Conservation (phyloP, 306 rosid species). For the Prunus salicina region DNA sequence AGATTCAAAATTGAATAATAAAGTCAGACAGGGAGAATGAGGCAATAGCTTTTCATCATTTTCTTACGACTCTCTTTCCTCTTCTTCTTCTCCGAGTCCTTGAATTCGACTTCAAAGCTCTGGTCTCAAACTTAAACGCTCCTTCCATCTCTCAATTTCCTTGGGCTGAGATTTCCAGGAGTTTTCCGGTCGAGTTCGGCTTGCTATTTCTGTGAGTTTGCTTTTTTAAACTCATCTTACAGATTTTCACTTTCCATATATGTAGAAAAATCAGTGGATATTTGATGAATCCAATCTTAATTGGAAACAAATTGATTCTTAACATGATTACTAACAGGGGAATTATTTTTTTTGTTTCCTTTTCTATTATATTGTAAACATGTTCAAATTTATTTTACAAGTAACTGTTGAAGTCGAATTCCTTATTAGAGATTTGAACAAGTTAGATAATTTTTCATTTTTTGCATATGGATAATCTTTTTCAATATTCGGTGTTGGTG, state of each 20-base stretch:
- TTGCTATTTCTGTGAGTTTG: slow-evolving; percentile 17
- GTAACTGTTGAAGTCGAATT: background rate
- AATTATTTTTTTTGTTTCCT: background rate
- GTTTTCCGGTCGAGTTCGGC: slow-evolving; percentile 4
- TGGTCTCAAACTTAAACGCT: background rate
- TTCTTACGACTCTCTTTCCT: too few relatives aligned
- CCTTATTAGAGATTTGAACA: background rate
- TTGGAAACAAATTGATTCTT: background rate
- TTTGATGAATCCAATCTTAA: background rate
- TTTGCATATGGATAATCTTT: background rate
- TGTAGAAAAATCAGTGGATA: background rate
- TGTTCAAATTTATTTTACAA: background rate
- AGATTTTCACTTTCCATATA: background rate
- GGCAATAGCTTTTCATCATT: slow-evolving; percentile 11
- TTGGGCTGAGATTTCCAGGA: background rate
- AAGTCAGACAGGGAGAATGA: slow-evolving; percentile 2
- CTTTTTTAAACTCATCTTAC: background rate
- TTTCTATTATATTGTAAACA: background rate
- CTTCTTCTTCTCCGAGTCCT: background rate
- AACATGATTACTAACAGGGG: background rate
- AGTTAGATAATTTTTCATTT: background rate
- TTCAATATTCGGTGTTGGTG: background rate
- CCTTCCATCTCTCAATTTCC: background rate
- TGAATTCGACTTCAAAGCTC: background rate
- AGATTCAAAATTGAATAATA: slow-evolving; percentile 48